Conservation (phyloP, 2,329 filamentous ascomycete genomes). For the Cadophora sp. region DNA sequence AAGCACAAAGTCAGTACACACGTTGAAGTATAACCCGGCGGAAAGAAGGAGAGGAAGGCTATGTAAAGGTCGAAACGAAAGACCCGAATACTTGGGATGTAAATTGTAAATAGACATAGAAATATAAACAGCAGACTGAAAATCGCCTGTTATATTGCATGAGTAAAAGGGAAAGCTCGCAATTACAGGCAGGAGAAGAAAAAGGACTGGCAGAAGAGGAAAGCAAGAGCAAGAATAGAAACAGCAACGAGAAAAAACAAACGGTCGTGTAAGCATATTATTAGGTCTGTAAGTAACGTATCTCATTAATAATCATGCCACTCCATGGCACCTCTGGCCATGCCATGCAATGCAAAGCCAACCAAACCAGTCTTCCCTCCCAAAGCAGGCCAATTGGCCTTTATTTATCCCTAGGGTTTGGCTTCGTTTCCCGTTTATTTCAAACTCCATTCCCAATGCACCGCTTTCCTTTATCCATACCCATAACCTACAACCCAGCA, state of each 20-base stretch:
- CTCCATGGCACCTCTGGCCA: neutral
- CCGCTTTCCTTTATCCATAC: slow-evolving; percentile 4
- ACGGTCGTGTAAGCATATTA: slow-evolving; percentile 2
- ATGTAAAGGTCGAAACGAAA: too few species aligned
- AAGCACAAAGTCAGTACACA: too few species aligned
- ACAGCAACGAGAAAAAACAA: neutral
- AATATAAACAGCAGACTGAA: too few species aligned
- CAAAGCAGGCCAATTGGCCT: neutral
- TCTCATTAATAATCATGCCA: slow-evolving; percentile 12
- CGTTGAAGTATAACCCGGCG: too few species aligned
- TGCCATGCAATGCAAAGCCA: neutral
- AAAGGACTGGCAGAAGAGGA: neutral
- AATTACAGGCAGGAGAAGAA: too few species aligned
- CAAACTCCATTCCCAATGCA: slow-evolving; percentile 16
- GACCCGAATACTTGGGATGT: too few species aligned
- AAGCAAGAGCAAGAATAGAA: neutral
- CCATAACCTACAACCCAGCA: neutral
- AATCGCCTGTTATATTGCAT: too few species aligned
- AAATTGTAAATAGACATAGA: too few species aligned
- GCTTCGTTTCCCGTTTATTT: neutral
- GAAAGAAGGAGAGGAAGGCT: too few species aligned
- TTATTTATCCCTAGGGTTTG: neutral
- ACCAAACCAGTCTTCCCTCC: neutral
- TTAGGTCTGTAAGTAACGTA: slow-evolving; percentile 15
- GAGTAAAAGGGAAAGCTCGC: neutral